These are phyloP conservation scores for Aspergillus ibericus DNA, from an alignment of 2,329 filamentous ascomycete genomes.

Conservation along the genomic window DNA sequence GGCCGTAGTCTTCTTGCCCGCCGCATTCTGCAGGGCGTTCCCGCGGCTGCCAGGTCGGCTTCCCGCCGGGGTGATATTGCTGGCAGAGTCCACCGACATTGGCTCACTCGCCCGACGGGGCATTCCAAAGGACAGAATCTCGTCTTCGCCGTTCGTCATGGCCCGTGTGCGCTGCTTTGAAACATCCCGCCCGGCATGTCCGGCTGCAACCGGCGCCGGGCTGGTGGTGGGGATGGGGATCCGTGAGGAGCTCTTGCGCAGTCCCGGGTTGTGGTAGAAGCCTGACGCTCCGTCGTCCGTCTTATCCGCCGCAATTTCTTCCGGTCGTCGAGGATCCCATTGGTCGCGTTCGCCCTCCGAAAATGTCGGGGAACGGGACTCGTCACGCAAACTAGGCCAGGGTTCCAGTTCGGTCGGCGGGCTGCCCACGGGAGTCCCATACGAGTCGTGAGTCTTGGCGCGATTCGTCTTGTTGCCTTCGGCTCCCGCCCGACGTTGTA, in stretches of 20 bases:
- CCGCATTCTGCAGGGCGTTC: conserved; percentile 27
- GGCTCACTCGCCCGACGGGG: conserved; percentile 67
- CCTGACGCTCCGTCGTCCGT: conserved; percentile 43
- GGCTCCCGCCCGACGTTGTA: conserved; percentile 38
- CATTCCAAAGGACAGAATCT: conserved; percentile 60
- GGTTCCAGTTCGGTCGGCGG: conserved; percentile 33
- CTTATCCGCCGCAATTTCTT: conserved; percentile 66
- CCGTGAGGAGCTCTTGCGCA: conserved; percentile 67
- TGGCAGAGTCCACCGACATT: conserved; percentile 24
- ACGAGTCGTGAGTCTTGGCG: conserved; percentile 40
- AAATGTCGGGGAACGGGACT: conserved; percentile 31
- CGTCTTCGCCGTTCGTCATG: conserved; percentile 61
- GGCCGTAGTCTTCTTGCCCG: conserved; percentile 32
- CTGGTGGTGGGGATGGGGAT: conserved; percentile 85
- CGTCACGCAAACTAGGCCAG: conserved; percentile 37
- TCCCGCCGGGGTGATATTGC: conserved; percentile 27
- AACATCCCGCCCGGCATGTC: conserved; percentile 72
- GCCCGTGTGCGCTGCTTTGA: conserved; percentile 62
- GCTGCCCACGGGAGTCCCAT: conserved; percentile 29
- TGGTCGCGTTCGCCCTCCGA: conserved; percentile 47
- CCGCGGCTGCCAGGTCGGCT: conserved; percentile 36
- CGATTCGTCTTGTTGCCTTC: conserved; percentile 39
- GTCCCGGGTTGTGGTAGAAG: conserved; percentile 54
- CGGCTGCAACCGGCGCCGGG: conserved; percentile 70
- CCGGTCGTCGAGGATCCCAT: conserved; percentile 75